These are phyloP conservation scores for Xerocomellus chrysenteron DNA, from an alignment of 768 basidiomycete species.

Conservation along the genomic window DNA sequence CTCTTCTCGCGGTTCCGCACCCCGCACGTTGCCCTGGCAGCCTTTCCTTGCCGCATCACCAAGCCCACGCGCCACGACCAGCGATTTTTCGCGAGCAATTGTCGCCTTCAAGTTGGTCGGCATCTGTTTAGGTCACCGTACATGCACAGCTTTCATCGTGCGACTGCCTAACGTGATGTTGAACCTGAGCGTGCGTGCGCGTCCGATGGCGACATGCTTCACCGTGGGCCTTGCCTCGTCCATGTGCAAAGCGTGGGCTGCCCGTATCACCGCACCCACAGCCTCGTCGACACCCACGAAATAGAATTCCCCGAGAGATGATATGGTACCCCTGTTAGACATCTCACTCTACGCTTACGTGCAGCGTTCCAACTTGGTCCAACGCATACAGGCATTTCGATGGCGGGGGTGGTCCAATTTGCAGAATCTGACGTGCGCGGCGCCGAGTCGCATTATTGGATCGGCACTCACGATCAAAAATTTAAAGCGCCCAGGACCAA, in stretches of 20 bases:
- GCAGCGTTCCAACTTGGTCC: too few species aligned
- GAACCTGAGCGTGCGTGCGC: not conserved
- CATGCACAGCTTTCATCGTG: slow-evolving; percentile 10
- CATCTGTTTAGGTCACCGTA: slow-evolving; percentile 16
- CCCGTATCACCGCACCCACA: too few species aligned
- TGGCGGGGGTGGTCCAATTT: too few species aligned
- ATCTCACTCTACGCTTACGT: too few species aligned
- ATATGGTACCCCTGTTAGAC: too few species aligned
- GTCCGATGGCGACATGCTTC: not conserved
- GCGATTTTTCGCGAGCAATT: slow-evolving; percentile 5
- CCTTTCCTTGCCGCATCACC: not conserved
- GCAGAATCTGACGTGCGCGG: too few species aligned
- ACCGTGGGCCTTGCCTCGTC: not conserved
- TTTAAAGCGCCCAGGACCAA: too few species aligned
- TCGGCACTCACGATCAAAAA: too few species aligned
- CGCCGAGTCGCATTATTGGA: too few species aligned
- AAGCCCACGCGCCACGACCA: not conserved
- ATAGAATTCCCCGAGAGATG: too few species aligned
- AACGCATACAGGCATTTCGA: too few species aligned
- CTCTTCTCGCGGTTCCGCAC: not conserved
- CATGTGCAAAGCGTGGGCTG: not conserved
- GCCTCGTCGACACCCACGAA: too few species aligned
- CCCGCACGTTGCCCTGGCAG: slow-evolving; percentile 2
- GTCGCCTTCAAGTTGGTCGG: slow-evolving; percentile 4
- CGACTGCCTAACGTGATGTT: not conserved